A percentile compares a stretch with the other conserved stretches of the same genome.
Conservation (phyloP, 495 filamentous ascomycete species). For the Lasiosphaeria ovina region DNA sequence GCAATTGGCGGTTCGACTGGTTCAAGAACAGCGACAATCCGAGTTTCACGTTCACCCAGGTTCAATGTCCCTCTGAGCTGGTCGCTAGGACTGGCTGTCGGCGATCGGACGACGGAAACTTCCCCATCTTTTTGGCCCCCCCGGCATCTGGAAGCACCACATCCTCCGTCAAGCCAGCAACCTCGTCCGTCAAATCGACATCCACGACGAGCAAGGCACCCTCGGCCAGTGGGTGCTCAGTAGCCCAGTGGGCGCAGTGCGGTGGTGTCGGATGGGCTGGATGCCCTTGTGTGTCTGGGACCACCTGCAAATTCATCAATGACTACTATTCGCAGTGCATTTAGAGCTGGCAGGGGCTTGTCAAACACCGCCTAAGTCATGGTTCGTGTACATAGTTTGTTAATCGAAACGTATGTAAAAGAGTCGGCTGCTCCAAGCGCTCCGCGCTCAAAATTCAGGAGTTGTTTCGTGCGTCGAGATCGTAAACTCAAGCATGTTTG, state of each 20-base stretch:
- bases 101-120: constrained; percentile 32
- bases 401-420: no score
- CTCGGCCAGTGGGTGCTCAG: constrained; percentile 16
- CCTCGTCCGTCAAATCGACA: background rate
- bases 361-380: no score
- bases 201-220: constrained; percentile 12
- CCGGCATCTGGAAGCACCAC: constrained; percentile 11
- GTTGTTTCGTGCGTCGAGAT: no score
- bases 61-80: constrained; percentile 54
- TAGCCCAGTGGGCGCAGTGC: constrained; percentile 45
- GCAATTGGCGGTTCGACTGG: constrained; percentile 61
- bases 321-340: constrained; percentile 43
- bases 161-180: no score
- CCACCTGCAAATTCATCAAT: constrained; percentile 36
- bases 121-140: constrained; percentile 25
- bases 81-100: constrained; percentile 52
- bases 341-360: no score
- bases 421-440: no score
- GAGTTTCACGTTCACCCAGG: constrained; percentile 48
- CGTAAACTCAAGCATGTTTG: no score
- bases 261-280: constrained; percentile 43
- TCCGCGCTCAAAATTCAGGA: no score
- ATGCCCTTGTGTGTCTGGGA: constrained; percentile 37
- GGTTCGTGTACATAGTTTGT: no score
- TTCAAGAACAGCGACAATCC: constrained; percentile 58